Evolutionary conservation across 129 eudicot genomes (phyloP).

Genomic region (Flaveria brownii): DNA sequence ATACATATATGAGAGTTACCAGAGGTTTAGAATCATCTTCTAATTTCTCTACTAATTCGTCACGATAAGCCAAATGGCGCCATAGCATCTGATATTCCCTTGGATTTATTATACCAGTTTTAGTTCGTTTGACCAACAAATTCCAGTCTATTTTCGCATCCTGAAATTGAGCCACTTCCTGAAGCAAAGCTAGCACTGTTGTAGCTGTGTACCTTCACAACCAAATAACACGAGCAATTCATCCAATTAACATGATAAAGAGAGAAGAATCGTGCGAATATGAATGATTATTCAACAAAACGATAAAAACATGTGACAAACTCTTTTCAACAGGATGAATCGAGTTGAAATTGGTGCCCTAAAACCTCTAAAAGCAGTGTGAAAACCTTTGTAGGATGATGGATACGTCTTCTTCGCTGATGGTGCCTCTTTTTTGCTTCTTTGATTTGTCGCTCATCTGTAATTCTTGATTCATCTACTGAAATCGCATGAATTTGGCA

Average conservation of each 20-base stretch:
- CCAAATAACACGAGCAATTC: not conserved
- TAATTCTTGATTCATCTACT: conserved; percentile 16
- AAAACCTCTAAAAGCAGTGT: not conserved
- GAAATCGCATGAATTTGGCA: conserved; percentile 17
- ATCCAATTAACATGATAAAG: not conserved
- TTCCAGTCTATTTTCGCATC: conserved; percentile 69
- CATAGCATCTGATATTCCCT: conserved; percentile 90
- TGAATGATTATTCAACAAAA: not conserved
- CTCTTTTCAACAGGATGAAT: not conserved
- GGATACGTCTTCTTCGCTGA: conserved; percentile 71
- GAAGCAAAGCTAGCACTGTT: conserved; percentile 67
- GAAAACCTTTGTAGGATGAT: conserved; percentile 55
- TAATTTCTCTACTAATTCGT: conserved; percentile 43
- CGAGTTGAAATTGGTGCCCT: conserved; percentile 2
- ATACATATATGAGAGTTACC: conserved; percentile 33
- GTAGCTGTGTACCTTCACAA: conserved; percentile 66
- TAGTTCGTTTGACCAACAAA: conserved; percentile 58
- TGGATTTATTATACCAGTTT: conserved; percentile 69
- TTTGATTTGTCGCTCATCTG: conserved; percentile 50
- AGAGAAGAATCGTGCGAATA: not conserved
- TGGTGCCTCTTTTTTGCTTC: conserved; percentile 43
- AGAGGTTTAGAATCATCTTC: conserved; percentile 56
- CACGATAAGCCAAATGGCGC: conserved; percentile 89
- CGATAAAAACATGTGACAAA: not conserved
- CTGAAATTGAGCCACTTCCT: conserved; percentile 65